Evolutionary conservation across 371 early-diverging fungal species (phyloP).

Genomic region (Mortierella sp.): DNA sequence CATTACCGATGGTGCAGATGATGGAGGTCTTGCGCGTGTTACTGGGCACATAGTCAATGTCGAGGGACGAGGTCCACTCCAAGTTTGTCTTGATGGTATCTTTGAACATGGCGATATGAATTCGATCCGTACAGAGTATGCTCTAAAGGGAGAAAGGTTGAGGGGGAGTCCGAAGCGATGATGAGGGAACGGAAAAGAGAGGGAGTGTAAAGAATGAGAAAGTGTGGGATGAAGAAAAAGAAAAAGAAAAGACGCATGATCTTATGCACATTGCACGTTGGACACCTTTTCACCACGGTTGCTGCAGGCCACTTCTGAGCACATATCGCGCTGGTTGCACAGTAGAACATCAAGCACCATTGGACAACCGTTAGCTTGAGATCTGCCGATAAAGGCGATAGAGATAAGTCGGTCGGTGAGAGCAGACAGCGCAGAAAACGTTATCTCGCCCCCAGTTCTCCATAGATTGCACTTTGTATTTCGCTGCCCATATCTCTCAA

Average conservation of each 20-base stretch:
- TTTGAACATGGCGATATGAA: conserved; percentile 9
- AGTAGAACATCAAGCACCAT: no score
- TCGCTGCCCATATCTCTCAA: no score
- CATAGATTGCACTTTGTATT: no score
- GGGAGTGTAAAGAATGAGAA: not conserved
- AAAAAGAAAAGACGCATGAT: conserved; percentile 1
- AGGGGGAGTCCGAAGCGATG: not conserved
- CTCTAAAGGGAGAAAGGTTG: not conserved
- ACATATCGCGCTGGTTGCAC: no score
- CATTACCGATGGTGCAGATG: conserved; percentile 85
- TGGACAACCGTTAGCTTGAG: no score
- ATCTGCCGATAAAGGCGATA: no score
- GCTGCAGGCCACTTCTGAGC: no score
- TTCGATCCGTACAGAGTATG: not conserved
- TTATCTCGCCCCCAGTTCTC: no score
- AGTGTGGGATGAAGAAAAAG: conserved; percentile 7
- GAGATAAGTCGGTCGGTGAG: no score
- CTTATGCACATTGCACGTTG: not conserved
- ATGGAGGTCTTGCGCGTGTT: conserved; percentile 83
- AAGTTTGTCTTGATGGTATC: conserved; percentile 57
- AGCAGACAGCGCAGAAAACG: no score
- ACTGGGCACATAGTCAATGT: conserved; percentile 68
- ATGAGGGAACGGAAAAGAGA: not conserved
- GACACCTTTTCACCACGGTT: not conserved
- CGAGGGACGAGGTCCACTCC: conserved; percentile 81